Conservation (phyloP, 371 early-diverging fungal genomes). For the Mortierella sp. region DNA sequence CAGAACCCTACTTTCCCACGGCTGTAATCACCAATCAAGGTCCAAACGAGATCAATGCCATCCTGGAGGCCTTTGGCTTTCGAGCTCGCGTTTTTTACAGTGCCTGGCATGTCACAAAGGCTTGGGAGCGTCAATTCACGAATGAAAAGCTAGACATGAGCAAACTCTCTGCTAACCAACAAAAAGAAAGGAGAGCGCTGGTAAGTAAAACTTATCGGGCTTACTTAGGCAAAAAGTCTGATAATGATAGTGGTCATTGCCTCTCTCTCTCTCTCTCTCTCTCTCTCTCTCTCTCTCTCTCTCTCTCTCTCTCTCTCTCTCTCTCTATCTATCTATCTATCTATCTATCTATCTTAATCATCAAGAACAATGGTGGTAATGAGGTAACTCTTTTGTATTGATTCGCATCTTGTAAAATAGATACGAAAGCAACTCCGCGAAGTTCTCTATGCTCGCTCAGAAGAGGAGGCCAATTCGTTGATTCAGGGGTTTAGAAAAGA, state of each 20-base stretch:
- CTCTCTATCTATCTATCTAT: too few relatives aligned
- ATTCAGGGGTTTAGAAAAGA: neutral
- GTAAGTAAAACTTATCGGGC: neutral
- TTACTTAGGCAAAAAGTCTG: too few relatives aligned
- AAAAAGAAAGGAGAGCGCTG: neutral
- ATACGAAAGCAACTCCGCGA: conserved; percentile 1
- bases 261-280: too few relatives aligned
- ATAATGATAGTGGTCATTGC: too few relatives aligned
- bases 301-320: too few relatives aligned
- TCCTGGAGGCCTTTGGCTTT: neutral
- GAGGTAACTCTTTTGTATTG: too few relatives aligned
- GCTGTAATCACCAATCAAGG: conserved; percentile 26
- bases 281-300: too few relatives aligned
- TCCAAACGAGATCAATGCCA: conserved; percentile 17
- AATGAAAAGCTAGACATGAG: neutral
- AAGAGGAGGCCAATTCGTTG: neutral
- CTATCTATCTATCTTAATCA: too few relatives aligned
- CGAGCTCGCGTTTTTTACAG: conserved; percentile 17
- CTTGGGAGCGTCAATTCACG: conserved; percentile 13
- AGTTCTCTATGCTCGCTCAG: conserved; percentile 3
- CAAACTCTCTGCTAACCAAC: neutral
- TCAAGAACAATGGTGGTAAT: too few relatives aligned
- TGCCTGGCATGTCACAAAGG: conserved; percentile 20
- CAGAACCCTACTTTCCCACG: neutral
- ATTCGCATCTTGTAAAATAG: neutral